phyloP scores from a whole-genome alignment of 768 basidiomycete species.

The Pleurotus giganteus region DNA sequence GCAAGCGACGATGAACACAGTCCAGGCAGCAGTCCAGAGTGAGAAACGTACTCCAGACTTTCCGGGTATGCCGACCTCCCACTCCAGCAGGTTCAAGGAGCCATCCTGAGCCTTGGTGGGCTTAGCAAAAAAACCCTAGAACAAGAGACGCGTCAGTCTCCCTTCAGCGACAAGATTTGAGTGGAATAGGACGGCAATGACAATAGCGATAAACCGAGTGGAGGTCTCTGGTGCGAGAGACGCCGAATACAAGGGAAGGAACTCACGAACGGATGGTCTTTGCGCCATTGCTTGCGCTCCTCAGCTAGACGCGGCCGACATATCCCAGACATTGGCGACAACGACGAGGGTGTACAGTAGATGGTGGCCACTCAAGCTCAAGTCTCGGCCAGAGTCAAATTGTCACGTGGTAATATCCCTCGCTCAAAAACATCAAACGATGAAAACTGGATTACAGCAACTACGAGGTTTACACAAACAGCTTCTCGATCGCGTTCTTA shows the following conservation, averaged over 20 bases:
- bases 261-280: constrained; percentile 97
- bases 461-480: constrained; percentile 35
- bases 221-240: too few relatives aligned
- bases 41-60: constrained; percentile 69
- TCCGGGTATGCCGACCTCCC: constrained; percentile 99
- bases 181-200: too few relatives aligned
- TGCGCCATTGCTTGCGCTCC: constrained; percentile 98
- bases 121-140: constrained; percentile 94
- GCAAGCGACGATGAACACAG: constrained; percentile 9
- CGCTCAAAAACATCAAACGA: neutral
- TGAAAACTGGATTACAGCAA: neutral
- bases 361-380: constrained; percentile 1
- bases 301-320: constrained; percentile 91
- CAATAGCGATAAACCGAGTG: too few relatives aligned
- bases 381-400: neutral
- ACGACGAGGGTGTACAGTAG: neutral
- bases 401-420: neutral
- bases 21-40: constrained; percentile 14
- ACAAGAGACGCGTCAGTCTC: constrained; percentile 14
- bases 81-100: constrained; percentile 94
- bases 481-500: constrained; percentile 80
- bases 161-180: too few relatives aligned
- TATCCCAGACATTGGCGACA: constrained; percentile 74
- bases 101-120: constrained; percentile 89
- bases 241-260: neutral